Base-by-base conservation (phyloP, 257 asterid genomes). In the Petrea volubilis region DNA sequence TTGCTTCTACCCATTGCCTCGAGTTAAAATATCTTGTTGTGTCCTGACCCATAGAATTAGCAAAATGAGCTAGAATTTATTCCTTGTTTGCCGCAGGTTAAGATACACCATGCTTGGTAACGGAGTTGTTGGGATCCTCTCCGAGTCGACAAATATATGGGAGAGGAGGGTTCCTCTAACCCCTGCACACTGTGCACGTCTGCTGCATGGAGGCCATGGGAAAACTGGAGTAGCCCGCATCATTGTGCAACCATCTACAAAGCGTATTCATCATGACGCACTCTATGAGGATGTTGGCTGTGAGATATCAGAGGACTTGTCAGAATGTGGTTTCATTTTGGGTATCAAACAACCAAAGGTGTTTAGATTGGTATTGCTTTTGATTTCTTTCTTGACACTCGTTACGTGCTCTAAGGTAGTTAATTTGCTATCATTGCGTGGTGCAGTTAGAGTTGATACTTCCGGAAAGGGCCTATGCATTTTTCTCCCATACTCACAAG, bases 71-170 rank as follows among this genome's bases (percentile, higher is more conserved):
- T 60, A 49, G 46, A 9, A n/a, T 8, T 11, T 28, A 9, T 23
- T 49, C 61, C 68, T 44, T 21, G 21, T n/a, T 31, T 60, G 33
- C 24, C 27, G 15, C 59, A 74, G 74, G 67, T 60, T 57, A 52
- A 50, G 58, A 36, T 31, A 33, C 60, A 61, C 50, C 55, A 91
- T 91, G 99, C 85, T 94, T 61, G 97, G 99, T 3, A 91, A 91
- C 50, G 97, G 99, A 71, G 89, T 94, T 43, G 79, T 94, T 18
- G 99, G 99, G 25, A 85, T 94, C 66, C 93, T 94, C 71, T 84
- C 97, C 0, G 99, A 94, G 88, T 84, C 97, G 66, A 94, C 99
- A 3, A 94, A 91, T 74, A 94, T 91, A 82, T 94, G 99, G 99
- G 99, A 94, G 82, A 86, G 97, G 75, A 83, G 99, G 82, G 97